Evolutionary conservation across 176 grass and related monocot species (phyloP).

Genomic region (Miscanthus lutarioriparius): DNA sequence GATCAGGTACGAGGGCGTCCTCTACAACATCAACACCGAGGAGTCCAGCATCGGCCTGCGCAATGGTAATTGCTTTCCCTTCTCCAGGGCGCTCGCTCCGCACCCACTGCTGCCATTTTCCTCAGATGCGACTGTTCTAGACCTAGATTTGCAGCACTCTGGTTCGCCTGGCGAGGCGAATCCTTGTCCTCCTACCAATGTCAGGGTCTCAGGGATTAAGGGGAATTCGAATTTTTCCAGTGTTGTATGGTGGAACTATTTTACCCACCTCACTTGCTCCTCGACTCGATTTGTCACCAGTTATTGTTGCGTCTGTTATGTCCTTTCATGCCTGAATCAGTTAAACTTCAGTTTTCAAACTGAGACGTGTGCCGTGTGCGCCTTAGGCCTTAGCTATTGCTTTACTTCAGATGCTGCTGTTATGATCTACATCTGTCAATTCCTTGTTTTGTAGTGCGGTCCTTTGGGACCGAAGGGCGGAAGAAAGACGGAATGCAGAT

Average conservation of each 20-base stretch:
- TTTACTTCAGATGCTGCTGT: neutral
- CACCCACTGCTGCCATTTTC: neutral
- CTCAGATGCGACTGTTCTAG: constrained; percentile 28
- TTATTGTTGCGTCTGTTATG: neutral
- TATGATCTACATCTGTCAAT: neutral
- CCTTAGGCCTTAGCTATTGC: neutral
- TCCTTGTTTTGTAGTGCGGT: constrained; percentile 59
- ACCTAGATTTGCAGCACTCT: constrained; percentile 28
- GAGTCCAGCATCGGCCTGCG: constrained; percentile 75
- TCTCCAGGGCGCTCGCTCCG: neutral
- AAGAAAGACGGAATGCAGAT: constrained; percentile 83
- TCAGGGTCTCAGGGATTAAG: neutral
- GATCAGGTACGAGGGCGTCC: constrained; percentile 91
- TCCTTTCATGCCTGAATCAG: neutral
- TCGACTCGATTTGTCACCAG: neutral
- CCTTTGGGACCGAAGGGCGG: constrained; percentile 87
- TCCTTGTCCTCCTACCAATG: neutral
- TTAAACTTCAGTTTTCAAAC: neutral
- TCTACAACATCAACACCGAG: constrained; percentile 76
- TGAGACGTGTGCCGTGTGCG: neutral
- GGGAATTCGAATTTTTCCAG: neutral
- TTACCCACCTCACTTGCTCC: neutral
- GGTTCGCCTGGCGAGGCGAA: neutral
- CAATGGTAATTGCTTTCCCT: constrained; percentile 47
- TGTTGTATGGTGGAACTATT: neutral